Evolutionary conservation across 306 rosid species (phyloP).

Genomic region (Vicia faba): DNA sequence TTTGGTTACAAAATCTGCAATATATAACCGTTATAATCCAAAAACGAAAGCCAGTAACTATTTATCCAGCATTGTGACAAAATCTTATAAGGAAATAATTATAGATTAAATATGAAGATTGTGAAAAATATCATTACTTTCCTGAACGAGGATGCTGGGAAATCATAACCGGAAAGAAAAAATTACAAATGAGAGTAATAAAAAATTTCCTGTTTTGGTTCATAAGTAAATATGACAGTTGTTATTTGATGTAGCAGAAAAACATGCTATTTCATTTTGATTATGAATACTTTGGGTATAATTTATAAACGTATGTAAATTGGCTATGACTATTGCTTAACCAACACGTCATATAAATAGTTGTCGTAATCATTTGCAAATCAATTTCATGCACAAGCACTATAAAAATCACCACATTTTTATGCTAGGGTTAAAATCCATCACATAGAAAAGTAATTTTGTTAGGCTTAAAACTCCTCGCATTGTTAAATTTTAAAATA

Average conservation of each 20-base stretch:
- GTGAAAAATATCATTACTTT: conserved; percentile 19
- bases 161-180: conserved; percentile 3
- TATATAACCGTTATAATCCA: not conserved
- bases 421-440: too few species aligned
- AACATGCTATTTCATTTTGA: too few species aligned
- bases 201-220: not conserved
- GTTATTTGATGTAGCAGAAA: not conserved
- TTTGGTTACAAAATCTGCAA: conserved; percentile 16
- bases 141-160: not conserved
- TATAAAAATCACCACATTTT: too few species aligned
- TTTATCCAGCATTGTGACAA: conserved; percentile 8
- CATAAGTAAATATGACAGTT: not conserved
- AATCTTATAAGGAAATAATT: not conserved
- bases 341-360: too few species aligned
- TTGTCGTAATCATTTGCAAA: too few species aligned
- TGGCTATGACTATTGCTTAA: too few species aligned
- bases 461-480: too few species aligned
- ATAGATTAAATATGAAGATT: not conserved
- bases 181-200: not conserved
- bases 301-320: too few species aligned
- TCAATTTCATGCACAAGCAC: too few species aligned
- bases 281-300: too few species aligned
- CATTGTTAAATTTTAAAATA: too few species aligned
- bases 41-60: not conserved
- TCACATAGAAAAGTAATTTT: too few species aligned